These are phyloP conservation scores for Syzygium aqueum DNA, from an alignment of 345 rosid genomes.

Conservation along the genomic window DNA sequence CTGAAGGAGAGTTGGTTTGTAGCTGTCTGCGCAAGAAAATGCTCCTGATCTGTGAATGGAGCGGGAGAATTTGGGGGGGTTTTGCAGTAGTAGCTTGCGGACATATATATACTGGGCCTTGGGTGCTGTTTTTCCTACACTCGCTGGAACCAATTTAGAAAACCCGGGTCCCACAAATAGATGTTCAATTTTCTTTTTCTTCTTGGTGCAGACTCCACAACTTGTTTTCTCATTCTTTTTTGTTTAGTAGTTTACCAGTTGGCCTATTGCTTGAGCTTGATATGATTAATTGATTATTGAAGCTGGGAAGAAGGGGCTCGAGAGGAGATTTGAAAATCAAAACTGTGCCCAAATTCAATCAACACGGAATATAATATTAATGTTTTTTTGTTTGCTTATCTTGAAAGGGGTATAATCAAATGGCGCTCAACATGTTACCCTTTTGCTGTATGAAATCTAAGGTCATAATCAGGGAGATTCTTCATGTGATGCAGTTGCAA, in stretches of 20 bases:
- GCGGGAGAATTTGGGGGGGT: conserved; percentile 26
- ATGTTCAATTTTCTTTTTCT: neutral
- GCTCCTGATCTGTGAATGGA: conserved; percentile 6
- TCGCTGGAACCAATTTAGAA: neutral
- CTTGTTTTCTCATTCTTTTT: neutral
- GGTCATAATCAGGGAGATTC: conserved; percentile 42
- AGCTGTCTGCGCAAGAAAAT: neutral
- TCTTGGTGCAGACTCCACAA: neutral
- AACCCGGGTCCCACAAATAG: neutral
- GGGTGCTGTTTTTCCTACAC: neutral
- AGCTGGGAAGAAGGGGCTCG: neutral
- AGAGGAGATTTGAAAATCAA: neutral
- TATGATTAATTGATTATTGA: conserved; percentile 9
- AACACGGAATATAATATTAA: neutral
- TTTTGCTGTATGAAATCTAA: conserved; percentile 24
- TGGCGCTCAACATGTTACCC: conserved; percentile 1
- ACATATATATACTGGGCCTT: neutral
- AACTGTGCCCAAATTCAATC: neutral
- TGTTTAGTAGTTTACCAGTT: conserved; percentile 19
- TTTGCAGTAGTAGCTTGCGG: conserved; percentile 45
- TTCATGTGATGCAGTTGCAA: conserved; percentile 44
- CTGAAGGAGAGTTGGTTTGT: neutral
- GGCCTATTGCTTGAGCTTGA: conserved; percentile 23
- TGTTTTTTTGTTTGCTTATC: neutral
- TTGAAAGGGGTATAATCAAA: conserved; percentile 6